Base-by-base conservation (phyloP, 169 alveolate genomes). In the Babesia caballi region DNA sequence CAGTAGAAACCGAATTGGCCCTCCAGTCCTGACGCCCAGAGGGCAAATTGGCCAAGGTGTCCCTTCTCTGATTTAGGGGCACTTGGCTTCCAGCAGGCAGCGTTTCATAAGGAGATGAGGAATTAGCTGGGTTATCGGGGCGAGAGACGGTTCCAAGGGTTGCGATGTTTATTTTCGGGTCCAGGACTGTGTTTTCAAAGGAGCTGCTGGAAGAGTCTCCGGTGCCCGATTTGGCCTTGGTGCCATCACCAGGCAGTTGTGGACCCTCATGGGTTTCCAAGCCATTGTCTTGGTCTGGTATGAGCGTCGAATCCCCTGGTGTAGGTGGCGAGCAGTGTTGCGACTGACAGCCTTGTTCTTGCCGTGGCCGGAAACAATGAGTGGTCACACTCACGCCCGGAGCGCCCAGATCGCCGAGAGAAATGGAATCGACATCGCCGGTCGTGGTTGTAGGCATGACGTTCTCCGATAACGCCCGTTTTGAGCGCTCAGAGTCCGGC, bases 141-240 rank as follows among this genome's bases (percentile, higher is more conserved):
- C 5, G 14, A n/a, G 21, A 30, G 49, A 12, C 9, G 6, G n/a
- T 12, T 9, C 15, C 33, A 3, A 52, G 2, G 6, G 50, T 12
- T 56, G 50, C 66, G 44, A 56, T 56, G 23, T 56, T 9, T 4
- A 56, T 49, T 2, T 56, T 56, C 7, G 66, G 66, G 33, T 56
- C 66, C 49, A 56, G 47, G 19, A 56, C 32, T 3, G 66, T 56
- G 47, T 56, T 56, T 56, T 30, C 66, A 28, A 56, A 56, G 14
- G 5, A 12, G 35, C 60, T 5, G 60, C 8, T n/a, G 4, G 27
- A 0, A 27, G 60, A 27, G 17, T n/a, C n/a, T n/a, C n/a, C n/a
- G n/a, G n/a, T n/a, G n/a, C n/a, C n/a, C n/a, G n/a, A n/a, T n/a
- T n/a, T n/a, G n/a, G n/a, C n/a, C n/a, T n/a, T n/a, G n/a, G n/a